Evolutionary conservation across 805 yeast genomes (phyloP).

Genomic region (Candida coquimbonensis): DNA sequence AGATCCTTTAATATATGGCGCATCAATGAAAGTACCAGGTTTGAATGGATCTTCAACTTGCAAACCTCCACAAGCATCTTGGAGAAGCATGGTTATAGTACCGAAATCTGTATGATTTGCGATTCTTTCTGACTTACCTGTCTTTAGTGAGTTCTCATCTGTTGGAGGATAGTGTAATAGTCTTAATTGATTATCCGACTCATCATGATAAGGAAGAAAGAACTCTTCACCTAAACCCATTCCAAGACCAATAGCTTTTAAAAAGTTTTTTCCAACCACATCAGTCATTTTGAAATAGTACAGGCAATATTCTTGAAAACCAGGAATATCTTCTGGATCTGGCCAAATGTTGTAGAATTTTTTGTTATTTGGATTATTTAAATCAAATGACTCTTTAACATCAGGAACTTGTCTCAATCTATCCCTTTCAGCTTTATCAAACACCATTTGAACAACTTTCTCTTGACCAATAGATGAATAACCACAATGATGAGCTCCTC

Average conservation of each 20-base stretch:
- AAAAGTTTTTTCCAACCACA: conserved; percentile 10
- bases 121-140: conserved; percentile 20
- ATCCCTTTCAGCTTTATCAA: conserved; percentile 13
- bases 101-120: conserved; percentile 25
- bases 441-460: conserved; percentile 24
- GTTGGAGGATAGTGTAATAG: conserved; percentile 22
- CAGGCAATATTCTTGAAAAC: conserved; percentile 17
- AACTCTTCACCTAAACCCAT: conserved; percentile 17
- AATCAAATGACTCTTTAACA: conserved; percentile 24
- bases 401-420: conserved; percentile 20
- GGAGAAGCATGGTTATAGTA: conserved; percentile 21
- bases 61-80: conserved; percentile 22
- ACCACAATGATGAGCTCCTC: conserved; percentile 24
- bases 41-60: conserved; percentile 19
- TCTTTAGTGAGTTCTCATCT: conserved; percentile 9
- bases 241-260: conserved; percentile 21
- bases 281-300: conserved; percentile 16
- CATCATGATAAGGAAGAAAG: conserved; percentile 16
- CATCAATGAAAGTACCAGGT: conserved; percentile 15
- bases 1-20: conserved; percentile 16
- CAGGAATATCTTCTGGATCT: conserved; percentile 19
- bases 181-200: conserved; percentile 20
- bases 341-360: conserved; percentile 23
- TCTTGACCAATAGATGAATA: conserved; percentile 23
- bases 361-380: conserved; percentile 16